A percentile compares a stretch with the other conserved stretches of the same genome.
These are phyloP conservation scores for Discostella stelligeroides DNA, from an alignment of 108 stramenopile species.

Conservation along the genomic window DNA sequence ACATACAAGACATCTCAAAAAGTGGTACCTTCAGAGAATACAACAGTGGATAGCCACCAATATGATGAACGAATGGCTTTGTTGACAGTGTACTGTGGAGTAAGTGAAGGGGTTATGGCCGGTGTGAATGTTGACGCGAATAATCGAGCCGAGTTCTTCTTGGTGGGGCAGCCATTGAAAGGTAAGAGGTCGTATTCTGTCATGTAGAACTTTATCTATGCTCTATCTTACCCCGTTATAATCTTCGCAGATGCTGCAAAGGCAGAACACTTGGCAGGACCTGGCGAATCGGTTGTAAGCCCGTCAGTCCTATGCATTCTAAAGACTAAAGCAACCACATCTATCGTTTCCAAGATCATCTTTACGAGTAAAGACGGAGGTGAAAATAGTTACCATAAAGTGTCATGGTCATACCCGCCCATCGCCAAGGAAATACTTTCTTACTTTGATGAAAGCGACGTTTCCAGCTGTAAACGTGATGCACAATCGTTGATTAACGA, in stretches of 20 bases:
- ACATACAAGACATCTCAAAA: constrained; percentile 6
- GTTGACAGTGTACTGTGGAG: constrained; percentile 36
- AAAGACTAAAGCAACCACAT: not conserved
- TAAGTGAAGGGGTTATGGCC: constrained; percentile 29
- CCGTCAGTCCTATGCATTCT: constrained; percentile 17
- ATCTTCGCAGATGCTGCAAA: constrained; percentile 18
- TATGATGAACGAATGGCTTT: constrained; percentile 26
- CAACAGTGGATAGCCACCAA: not conserved
- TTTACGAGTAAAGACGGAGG: constrained; percentile 9
- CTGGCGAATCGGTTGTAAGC: constrained; percentile 34
- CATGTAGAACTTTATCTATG: too few species aligned
- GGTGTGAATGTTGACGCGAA: constrained; percentile 30
- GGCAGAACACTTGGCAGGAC: constrained; percentile 19
- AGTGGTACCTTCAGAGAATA: not conserved
- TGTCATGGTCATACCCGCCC: constrained; percentile 13
- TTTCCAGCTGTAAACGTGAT: not conserved
- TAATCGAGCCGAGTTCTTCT: constrained; percentile 36
- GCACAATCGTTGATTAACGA: constrained; percentile 20
- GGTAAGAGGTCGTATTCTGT: not conserved
- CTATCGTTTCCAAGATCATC: constrained; percentile 5
- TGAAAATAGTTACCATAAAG: constrained; percentile 16
- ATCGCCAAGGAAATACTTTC: constrained; percentile 14
- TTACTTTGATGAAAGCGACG: constrained; percentile 6
- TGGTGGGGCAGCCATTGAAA: constrained; percentile 33
- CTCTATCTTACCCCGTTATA: not conserved